A percentile compares a stretch with the other conserved stretches of the same genome.
phyloP scores from a whole-genome alignment of 768 basidiomycete species.

The Rubroboletus satanas region DNA sequence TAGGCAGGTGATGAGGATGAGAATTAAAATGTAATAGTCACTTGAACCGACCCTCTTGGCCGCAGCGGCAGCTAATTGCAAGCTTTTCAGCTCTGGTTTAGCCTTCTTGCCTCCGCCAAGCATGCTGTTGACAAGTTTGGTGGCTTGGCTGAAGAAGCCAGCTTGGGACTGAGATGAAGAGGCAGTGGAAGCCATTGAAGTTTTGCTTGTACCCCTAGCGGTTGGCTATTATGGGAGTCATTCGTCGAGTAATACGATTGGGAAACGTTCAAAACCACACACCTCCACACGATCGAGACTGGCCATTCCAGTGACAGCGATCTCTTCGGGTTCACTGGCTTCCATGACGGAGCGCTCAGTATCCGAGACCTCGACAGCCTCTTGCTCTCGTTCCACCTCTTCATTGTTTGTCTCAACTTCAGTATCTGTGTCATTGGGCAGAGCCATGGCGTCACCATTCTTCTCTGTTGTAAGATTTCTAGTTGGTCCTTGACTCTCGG shows the following conservation, averaged over 20 bases:
- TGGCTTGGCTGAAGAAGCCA: slow-evolving; percentile 69
- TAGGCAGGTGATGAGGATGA: slow-evolving; percentile 4
- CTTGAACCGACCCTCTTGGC: slow-evolving; percentile 75
- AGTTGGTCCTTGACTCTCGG: slow-evolving; percentile 46
- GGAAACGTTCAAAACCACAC: slow-evolving; percentile 11
- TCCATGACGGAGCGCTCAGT: slow-evolving; percentile 33
- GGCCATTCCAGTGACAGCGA: slow-evolving; percentile 36
- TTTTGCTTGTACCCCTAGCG: slow-evolving; percentile 50
- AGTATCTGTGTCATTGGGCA: slow-evolving; percentile 6
- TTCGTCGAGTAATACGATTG: slow-evolving; percentile 4
- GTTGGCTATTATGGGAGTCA: slow-evolving; percentile 12
- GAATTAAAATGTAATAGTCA: not conserved
- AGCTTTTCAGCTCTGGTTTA: slow-evolving; percentile 74
- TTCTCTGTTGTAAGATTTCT: slow-evolving; percentile 18
- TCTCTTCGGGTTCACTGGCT: slow-evolving; percentile 37
- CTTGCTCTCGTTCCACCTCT: slow-evolving; percentile 11
- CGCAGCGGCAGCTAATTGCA: slow-evolving; percentile 76
- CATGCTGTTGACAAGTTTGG: slow-evolving; percentile 62
- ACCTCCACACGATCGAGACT: slow-evolving; percentile 44
- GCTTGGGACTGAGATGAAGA: slow-evolving; percentile 40
- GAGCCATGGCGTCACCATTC: not conserved
- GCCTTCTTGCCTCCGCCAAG: slow-evolving; percentile 67
- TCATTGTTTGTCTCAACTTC: slow-evolving; percentile 13
- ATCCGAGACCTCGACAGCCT: slow-evolving; percentile 33
- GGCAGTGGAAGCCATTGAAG: slow-evolving; percentile 47